Percentiles rank a stretch among this genome's conserved stretches.
Conservation (phyloP, 179 eudicot genomes). For the Silene coronaria region DNA sequence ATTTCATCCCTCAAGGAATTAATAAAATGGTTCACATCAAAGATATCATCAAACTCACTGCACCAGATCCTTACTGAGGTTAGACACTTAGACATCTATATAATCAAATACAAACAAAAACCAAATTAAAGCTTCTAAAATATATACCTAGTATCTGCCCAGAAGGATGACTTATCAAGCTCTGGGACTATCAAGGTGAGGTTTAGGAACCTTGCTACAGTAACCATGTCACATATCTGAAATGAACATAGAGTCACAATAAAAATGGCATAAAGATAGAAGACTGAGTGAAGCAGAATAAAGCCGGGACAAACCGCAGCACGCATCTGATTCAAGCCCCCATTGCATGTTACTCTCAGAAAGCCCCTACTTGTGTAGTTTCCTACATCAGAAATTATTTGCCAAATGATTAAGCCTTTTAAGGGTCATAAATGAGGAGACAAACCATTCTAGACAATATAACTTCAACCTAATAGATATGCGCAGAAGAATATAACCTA, state of each 20-base stretch:
- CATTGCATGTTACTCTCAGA: constrained; percentile 84
- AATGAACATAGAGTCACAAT: constrained; percentile 21
- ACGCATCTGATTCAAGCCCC: constrained; percentile 99
- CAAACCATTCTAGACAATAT: not conserved
- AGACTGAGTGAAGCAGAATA: constrained; percentile 12
- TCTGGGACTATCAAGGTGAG: constrained; percentile 93
- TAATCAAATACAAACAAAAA: not conserved
- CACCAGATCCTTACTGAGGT: constrained; percentile 24
- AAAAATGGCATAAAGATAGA: constrained; percentile 15
- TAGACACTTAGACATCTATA: not conserved
- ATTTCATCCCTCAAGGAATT: constrained; percentile 87
- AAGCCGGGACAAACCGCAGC: constrained; percentile 71
- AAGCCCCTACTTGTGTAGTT: constrained; percentile 82
- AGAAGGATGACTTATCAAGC: constrained; percentile 95
- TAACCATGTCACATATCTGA: constrained; percentile 98
- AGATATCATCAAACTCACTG: constrained; percentile 92
- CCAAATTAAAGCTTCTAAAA: constrained; percentile 1
- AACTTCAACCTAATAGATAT: not conserved
- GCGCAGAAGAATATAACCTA: not conserved
- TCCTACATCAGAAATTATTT: constrained; percentile 47
- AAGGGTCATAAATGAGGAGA: not conserved
- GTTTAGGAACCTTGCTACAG: constrained; percentile 84
- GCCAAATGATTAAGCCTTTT: not conserved
- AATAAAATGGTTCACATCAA: constrained; percentile 89
- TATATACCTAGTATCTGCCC: constrained; percentile 93